These are phyloP conservation scores for Globisporangium perplexum DNA, from an alignment of 352 stramenopile species.

Conservation along the genomic window DNA sequence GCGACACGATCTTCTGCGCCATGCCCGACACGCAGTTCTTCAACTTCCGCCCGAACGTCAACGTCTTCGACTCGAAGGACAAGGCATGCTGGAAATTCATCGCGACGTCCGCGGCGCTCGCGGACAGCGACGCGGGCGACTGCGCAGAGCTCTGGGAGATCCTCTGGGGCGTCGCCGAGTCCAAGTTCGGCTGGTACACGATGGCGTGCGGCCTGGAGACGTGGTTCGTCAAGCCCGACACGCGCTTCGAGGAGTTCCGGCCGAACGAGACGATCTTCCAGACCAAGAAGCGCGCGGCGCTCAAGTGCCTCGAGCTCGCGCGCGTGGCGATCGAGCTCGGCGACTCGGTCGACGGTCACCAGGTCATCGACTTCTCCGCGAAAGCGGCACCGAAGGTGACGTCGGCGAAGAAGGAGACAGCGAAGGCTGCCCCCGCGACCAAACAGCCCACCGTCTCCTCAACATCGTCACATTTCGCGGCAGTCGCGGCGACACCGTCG, in stretches of 20 bases:
- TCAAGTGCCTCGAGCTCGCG: constrained; percentile 52
- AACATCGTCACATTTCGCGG: constrained; percentile 9
- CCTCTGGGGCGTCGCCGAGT: constrained; percentile 56
- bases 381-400: background rate
- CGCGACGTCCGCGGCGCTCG: constrained; percentile 20
- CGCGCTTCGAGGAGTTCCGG: constrained; percentile 56
- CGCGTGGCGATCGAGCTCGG: constrained; percentile 52
- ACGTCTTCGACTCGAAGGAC: constrained; percentile 71
- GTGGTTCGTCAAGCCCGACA: constrained; percentile 71
- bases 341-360: constrained; percentile 57
- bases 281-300: constrained; percentile 62
- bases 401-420: constrained; percentile 2
- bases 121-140: constrained; percentile 20
- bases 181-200: constrained; percentile 66
- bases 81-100: constrained; percentile 84
- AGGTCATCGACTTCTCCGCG: constrained; percentile 49
- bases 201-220: constrained; percentile 66
- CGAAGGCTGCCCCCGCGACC: constrained; percentile 15
- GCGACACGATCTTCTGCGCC: constrained; percentile 58
- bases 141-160: constrained; percentile 42
- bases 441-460: constrained; percentile 13
- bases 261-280: constrained; percentile 83
- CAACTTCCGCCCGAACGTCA: constrained; percentile 80
- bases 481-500: constrained; percentile 17
- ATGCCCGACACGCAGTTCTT: constrained; percentile 79